A percentile compares a stretch with the other conserved stretches of the same genome.
These are phyloP conservation scores for Triangularia verruculosa DNA, from an alignment of 2,329 filamentous ascomycete genomes.

Conservation along the genomic window DNA sequence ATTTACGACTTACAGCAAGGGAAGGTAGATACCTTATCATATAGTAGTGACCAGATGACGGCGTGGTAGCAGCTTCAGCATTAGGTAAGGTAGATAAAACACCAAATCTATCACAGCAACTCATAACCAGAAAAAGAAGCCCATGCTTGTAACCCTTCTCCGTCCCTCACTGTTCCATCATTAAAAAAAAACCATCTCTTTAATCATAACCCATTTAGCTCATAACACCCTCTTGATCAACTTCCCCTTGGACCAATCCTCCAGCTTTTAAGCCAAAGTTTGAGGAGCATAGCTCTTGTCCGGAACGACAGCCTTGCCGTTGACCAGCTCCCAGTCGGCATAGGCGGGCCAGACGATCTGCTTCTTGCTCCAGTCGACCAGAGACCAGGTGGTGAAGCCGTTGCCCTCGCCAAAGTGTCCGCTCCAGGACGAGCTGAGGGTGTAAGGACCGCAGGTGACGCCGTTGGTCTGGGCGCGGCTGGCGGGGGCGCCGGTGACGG, in stretches of 20 bases:
- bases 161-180: background rate
- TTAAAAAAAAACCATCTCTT: background rate
- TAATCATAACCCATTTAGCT: background rate
- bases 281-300: constrained; percentile 27
- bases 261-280: constrained; percentile 9
- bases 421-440: constrained; percentile 37
- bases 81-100: background rate
- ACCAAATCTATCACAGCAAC: background rate
- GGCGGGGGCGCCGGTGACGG: constrained; percentile 19
- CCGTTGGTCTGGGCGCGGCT: constrained; percentile 17
- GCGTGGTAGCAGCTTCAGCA: too few species aligned
- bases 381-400: constrained; percentile 37
- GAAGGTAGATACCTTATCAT: too few species aligned
- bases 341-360: constrained; percentile 25
- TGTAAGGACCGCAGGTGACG: constrained; percentile 32
- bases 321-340: constrained; percentile 23
- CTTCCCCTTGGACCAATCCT: too few species aligned
- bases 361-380: constrained; percentile 30
- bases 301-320: constrained; percentile 22
- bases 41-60: too few species aligned
- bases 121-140: background rate
- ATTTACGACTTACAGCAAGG: too few species aligned
- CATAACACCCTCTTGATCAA: background rate
- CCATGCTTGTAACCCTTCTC: background rate
- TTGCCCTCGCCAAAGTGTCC: constrained; percentile 35